Evolutionary conservation across 306 rosid species (phyloP).

Genomic region (Crataegus laevigata): DNA sequence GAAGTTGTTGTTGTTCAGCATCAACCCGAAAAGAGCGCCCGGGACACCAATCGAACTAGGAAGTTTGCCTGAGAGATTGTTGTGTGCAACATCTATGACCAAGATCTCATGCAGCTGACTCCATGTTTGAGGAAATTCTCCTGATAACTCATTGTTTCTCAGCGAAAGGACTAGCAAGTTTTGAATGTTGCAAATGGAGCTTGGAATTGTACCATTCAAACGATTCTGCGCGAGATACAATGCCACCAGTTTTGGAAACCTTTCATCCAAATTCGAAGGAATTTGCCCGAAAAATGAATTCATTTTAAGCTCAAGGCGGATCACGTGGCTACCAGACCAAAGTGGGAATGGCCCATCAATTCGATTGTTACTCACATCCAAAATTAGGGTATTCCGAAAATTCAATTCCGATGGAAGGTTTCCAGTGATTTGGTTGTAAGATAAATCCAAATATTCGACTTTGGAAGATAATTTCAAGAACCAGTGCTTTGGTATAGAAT

Average conservation of each 20-base stretch:
- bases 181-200: not conserved
- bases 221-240: not conserved
- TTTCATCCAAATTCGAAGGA: not conserved
- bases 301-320: not conserved
- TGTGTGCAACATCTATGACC: not conserved
- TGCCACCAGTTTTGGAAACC: not conserved
- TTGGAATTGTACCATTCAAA: not conserved
- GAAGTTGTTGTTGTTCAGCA: not conserved
- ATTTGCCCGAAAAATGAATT: not conserved
- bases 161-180: not conserved
- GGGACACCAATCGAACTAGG: not conserved
- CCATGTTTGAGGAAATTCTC: not conserved
- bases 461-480: not conserved
- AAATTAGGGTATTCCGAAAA: not conserved
- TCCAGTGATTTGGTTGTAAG: not conserved
- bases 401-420: not conserved
- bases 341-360: not conserved
- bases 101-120: not conserved
- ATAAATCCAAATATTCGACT: not conserved
- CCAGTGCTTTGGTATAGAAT: not conserved
- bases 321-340: not conserved
- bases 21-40: not conserved
- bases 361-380: not conserved
- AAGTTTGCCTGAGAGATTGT: not conserved
- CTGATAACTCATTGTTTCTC: not conserved